Evolutionary conservation across 495 filamentous ascomycete species (phyloP), one percentile per base, ranked within the genome.

Genomic region (Barbatosphaeria neglecta): DNA sequence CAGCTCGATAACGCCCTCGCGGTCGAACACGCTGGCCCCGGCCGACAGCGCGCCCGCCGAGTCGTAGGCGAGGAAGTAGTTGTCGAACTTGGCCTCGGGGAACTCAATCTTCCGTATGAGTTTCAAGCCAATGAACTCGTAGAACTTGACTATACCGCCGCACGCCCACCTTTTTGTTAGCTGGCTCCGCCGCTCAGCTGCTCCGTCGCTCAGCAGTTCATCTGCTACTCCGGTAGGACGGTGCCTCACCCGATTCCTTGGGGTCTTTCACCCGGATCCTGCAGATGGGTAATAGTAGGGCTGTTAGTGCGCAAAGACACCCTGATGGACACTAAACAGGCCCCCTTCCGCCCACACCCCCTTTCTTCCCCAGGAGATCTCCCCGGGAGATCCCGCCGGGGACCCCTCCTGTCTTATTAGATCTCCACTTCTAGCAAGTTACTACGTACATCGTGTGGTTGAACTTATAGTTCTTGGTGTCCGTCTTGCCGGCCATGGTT

Each of bases 241-340:
- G 13, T n/a, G 38, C 55, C 59, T 24, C 63, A 83, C 83, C 66
- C 18, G 87, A 94, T 57, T 71, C 75, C 62, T 89, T 80, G 3
- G 92, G 92, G 64, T 98, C 88, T 66, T 96, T 97, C 60, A 96
- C 86, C 64, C 92, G 80, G 55, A 95, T 66, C 90, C 90, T 95
- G 47, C 63, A 60, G 45, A 37, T 61, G 72, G 68, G 47, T n/a
- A n/a, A n/a, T n/a, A n/a, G 41, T 19, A 43, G 44, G 19, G 24
- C n/a, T 31, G 13, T 22, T 43, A 22, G 22, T n/a, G 31, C 31
- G 13, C 2, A n/a, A 15, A 6, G 13, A n/a, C 31, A 35, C 31
- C 31, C 31, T 35, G 31, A 35, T 35, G 31, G 31, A n/a, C n/a
- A n/a, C n/a, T n/a, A n/a, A n/a, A n/a, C n/a, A n/a, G n/a, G n/a